Conservation (phyloP, 2,329 filamentous ascomycete species). For the Gnomoniopsis sp. region DNA sequence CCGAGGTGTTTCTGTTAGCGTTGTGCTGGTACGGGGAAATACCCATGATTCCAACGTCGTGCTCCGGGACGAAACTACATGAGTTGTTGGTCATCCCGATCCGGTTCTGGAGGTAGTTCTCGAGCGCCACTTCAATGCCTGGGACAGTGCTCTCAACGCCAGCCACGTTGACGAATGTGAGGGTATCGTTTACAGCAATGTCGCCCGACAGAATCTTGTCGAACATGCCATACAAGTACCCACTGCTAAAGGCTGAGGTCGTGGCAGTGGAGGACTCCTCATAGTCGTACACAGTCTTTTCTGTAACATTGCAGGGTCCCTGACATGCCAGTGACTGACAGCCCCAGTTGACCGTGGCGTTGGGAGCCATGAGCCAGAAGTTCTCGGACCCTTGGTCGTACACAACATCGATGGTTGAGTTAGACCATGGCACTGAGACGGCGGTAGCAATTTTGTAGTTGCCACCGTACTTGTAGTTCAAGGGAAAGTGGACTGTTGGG, state of each 20-base stretch:
- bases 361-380: conserved; percentile 23
- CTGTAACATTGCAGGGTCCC: conserved; percentile 17
- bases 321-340: conserved; percentile 8
- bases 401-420: conserved; percentile 22
- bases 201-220: conserved; percentile 19
- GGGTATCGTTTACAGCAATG: conserved; percentile 23
- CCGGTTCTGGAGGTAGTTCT: conserved; percentile 22
- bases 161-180: conserved; percentile 21
- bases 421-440: conserved; percentile 19
- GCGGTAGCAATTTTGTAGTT: conserved; percentile 23
- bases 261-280: conserved; percentile 13
- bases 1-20: conserved; percentile 17
- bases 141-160: conserved; percentile 14
- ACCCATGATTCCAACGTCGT: conserved; percentile 30
- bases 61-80: conserved; percentile 14
- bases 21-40: conserved; percentile 23
- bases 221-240: conserved; percentile 19
- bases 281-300: conserved; percentile 4
- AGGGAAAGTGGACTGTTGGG: conserved; percentile 15
- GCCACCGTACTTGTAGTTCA: conserved; percentile 4
- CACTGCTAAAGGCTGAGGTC: conserved; percentile 2
- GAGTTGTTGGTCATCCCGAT: conserved; percentile 20
- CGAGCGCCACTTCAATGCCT: conserved; percentile 26
- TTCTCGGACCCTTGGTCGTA: conserved; percentile 24
- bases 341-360: conserved; percentile 18